These are phyloP conservation scores for Thielaviopsis populi DNA, from an alignment of 2,329 filamentous ascomycete genomes.

Conservation along the genomic window DNA sequence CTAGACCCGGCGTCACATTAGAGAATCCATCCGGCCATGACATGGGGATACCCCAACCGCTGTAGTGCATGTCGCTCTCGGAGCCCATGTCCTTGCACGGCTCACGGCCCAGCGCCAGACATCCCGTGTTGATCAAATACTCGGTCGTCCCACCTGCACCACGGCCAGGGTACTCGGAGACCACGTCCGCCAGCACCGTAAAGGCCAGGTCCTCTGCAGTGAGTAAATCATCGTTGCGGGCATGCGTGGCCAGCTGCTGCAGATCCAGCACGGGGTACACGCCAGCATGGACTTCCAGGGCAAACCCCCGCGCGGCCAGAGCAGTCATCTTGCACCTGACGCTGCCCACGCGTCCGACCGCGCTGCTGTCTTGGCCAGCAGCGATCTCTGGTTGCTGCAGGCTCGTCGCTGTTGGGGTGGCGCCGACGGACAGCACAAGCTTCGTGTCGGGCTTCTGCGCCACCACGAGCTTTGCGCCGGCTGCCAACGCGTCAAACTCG, in stretches of 20 bases:
- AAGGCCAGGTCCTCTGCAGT: slow-evolving; percentile 46
- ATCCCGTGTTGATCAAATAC: slow-evolving; percentile 53
- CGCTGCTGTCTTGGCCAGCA: slow-evolving; percentile 1
- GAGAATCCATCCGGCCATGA: slow-evolving; percentile 34
- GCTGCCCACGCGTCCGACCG: slow-evolving; percentile 22
- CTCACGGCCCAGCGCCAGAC: slow-evolving; percentile 56
- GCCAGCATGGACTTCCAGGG: slow-evolving; percentile 58
- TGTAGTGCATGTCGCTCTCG: slow-evolving; percentile 34
- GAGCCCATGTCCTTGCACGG: slow-evolving; percentile 41
- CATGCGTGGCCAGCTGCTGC: slow-evolving; percentile 62
- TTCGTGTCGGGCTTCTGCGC: slow-evolving; percentile 21
- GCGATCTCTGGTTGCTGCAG: slow-evolving; percentile 38
- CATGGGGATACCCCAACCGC: slow-evolving; percentile 54
- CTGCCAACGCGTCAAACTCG: slow-evolving; percentile 37
- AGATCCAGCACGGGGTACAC: slow-evolving; percentile 64
- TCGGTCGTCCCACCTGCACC: slow-evolving; percentile 37
- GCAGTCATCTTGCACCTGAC: slow-evolving; percentile 24
- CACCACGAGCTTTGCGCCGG: neutral
- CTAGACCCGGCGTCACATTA: slow-evolving; percentile 26
- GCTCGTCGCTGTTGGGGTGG: slow-evolving; percentile 57
- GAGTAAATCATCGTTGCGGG: slow-evolving; percentile 30
- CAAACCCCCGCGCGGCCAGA: slow-evolving; percentile 21
- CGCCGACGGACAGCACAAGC: slow-evolving; percentile 53
- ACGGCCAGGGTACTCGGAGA: slow-evolving; percentile 49
- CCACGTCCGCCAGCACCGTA: slow-evolving; percentile 56